Evolutionary conservation across 192 early-diverging fungal genomes (phyloP).

Genomic region (Geranomyces variabilis): DNA sequence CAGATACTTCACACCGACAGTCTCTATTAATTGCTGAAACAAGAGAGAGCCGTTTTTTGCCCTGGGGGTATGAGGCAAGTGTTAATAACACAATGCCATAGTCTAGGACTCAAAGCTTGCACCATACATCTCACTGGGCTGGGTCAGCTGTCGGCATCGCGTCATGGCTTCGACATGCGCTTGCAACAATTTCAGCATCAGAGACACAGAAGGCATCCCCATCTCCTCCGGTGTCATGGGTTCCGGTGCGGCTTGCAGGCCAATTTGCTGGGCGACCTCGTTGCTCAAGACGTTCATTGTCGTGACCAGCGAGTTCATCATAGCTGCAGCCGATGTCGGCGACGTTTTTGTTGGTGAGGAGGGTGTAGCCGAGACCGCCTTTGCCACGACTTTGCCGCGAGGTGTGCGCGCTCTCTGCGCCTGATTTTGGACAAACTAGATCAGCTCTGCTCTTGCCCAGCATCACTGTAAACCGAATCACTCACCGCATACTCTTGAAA

Average conservation of each 20-base stretch:
- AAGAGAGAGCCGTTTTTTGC: constrained; percentile 67
- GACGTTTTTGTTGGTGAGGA: constrained; percentile 28
- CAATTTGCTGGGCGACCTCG: constrained; percentile 26
- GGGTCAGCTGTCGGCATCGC: constrained; percentile 78
- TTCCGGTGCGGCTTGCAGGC: constrained; percentile 21
- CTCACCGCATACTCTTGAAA: constrained; percentile 44
- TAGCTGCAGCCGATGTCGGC: constrained; percentile 26
- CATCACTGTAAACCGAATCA: not conserved
- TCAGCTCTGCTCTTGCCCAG: not conserved
- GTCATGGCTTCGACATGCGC: constrained; percentile 55
- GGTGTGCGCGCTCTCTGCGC: constrained; percentile 18
- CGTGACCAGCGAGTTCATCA: constrained; percentile 30
- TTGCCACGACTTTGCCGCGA: constrained; percentile 23
- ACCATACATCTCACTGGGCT: constrained; percentile 58
- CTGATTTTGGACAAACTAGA: not conserved
- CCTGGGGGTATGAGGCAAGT: constrained; percentile 39
- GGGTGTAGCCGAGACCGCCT: not conserved
- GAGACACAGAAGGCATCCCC: constrained; percentile 38
- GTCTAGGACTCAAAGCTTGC: not conserved
- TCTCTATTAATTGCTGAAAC: constrained; percentile 76
- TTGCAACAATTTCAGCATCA: constrained; percentile 41
- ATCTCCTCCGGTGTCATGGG: constrained; percentile 34
- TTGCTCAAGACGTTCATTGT: constrained; percentile 33
- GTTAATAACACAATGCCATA: no score
- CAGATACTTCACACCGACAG: constrained; percentile 81